These are phyloP conservation scores for Calonectria honghensis DNA, from an alignment of 2,329 filamentous ascomycete genomes.

Conservation along the genomic window DNA sequence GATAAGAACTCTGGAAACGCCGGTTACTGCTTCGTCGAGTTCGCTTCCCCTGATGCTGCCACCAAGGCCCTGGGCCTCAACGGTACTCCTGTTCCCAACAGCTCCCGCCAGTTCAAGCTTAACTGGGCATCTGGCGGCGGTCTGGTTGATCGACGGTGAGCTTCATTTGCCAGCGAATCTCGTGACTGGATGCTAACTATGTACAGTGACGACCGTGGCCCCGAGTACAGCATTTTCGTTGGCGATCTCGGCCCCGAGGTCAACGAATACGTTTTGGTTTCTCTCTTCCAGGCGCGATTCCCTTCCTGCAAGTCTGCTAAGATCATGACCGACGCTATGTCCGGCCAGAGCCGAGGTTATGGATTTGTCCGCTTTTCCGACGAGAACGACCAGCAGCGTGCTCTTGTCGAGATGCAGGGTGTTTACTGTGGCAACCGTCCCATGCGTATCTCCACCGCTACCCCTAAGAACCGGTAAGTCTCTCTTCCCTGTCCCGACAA, in stretches of 20 bases:
- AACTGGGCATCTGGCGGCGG: constrained; percentile 99
- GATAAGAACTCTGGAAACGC: constrained; percentile 99
- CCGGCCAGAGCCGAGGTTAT: constrained; percentile 97
- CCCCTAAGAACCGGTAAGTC: constrained; percentile 88
- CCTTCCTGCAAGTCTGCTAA: constrained; percentile 99
- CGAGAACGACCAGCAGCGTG: constrained; percentile 96
- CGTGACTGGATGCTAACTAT: constrained; percentile 24
- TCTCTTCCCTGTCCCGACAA: not conserved
- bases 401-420: constrained; percentile 98
- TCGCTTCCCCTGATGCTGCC: constrained; percentile 86
- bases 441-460: constrained; percentile 98
- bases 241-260: constrained; percentile 98
- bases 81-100: constrained; percentile 93
- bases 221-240: constrained; percentile 98
- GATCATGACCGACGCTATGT: constrained; percentile 99
- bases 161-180: constrained; percentile 34
- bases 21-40: constrained; percentile 99
- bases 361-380: constrained; percentile 98
- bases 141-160: constrained; percentile 91
- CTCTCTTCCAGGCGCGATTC: constrained; percentile 97
- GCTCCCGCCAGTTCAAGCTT: constrained; percentile 95
- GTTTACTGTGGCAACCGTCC: constrained; percentile 99
- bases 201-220: constrained; percentile 93
- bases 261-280: constrained; percentile 98
- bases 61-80: constrained; percentile 94